Percentiles rank a stretch among this genome's conserved stretches.
phyloP scores from a whole-genome alignment of 108 stramenopile species.

The Fragilaria radians region DNA sequence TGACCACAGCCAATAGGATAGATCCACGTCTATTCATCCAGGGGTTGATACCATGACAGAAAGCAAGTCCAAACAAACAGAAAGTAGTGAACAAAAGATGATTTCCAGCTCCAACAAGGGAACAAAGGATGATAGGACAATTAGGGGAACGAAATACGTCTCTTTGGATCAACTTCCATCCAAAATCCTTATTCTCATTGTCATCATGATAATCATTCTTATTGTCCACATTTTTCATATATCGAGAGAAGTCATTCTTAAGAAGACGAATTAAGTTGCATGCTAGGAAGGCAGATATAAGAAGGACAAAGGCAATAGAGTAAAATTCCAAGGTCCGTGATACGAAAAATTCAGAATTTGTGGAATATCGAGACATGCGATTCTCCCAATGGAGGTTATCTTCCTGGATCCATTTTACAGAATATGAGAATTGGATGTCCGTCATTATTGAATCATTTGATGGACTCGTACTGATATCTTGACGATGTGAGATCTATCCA shows the following conservation, averaged over 20 bases:
- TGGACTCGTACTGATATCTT: constrained; percentile 89
- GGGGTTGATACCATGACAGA: constrained; percentile 91
- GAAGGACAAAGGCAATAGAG: constrained; percentile 92
- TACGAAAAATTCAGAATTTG: too few relatives aligned
- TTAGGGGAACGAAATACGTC: constrained; percentile 95
- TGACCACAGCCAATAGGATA: constrained; percentile 91
- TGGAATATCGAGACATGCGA: constrained; percentile 97
- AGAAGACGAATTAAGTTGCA: constrained; percentile 95
- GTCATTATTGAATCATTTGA: too few relatives aligned
- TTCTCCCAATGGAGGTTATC: constrained; percentile 86
- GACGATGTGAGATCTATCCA: too few relatives aligned
- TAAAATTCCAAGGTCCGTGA: constrained; percentile 93
- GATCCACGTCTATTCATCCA: constrained; percentile 94
- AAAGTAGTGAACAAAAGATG: constrained; percentile 85
- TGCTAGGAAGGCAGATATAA: constrained; percentile 95
- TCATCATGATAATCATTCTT: constrained; percentile 88
- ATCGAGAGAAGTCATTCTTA: constrained; percentile 95
- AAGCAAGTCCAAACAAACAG: constrained; percentile 88
- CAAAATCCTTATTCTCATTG: constrained; percentile 92
- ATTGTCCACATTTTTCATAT: constrained; percentile 95
- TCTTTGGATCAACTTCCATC: constrained; percentile 98
- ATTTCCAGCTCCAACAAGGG: constrained; percentile 87
- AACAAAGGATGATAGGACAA: constrained; percentile 78
- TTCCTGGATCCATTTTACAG: constrained; percentile 91
- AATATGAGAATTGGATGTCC: constrained; percentile 97